Percentiles rank a stretch among this genome's conserved stretches.
Conservation (phyloP, 768 basidiomycete species). For the Lactarius hengduanensis region DNA sequence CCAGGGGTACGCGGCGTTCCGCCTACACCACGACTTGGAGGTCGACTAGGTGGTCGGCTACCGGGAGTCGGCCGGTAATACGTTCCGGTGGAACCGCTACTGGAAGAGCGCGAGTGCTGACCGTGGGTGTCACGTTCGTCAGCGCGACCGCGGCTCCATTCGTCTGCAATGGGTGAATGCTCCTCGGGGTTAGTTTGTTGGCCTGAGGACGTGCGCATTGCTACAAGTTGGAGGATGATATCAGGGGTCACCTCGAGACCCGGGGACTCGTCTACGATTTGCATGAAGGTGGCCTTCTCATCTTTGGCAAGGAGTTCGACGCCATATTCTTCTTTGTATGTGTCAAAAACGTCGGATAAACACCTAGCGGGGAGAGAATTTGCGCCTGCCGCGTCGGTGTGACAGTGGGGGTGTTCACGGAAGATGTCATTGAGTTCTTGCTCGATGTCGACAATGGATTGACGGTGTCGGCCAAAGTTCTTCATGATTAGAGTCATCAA, state of each 20-base stretch:
- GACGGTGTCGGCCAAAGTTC: conserved; percentile 57
- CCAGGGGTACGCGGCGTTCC: conserved; percentile 54
- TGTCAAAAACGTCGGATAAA: conserved; percentile 67
- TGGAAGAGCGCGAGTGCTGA: conserved; percentile 52
- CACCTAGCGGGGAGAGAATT: conserved; percentile 67
- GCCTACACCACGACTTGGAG: conserved; percentile 50
- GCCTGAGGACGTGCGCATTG: conserved; percentile 35
- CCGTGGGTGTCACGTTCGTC: conserved; percentile 34
- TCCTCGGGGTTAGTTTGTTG: conserved; percentile 25
- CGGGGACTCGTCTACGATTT: conserved; percentile 56
- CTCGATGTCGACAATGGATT: conserved; percentile 71
- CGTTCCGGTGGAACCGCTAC: conserved; percentile 50
- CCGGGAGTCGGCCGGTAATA: conserved; percentile 35
- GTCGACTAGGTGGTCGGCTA: conserved; percentile 44
- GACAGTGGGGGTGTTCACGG: conserved; percentile 58
- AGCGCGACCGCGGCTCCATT: conserved; percentile 44
- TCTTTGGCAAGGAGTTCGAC: conserved; percentile 62
- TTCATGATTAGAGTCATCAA: conserved; percentile 7
- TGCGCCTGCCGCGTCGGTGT: conserved; percentile 56
- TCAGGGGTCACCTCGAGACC: conserved; percentile 68
- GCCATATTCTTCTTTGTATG: conserved; percentile 58
- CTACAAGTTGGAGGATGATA: conserved; percentile 61
- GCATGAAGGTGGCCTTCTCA: conserved; percentile 60
- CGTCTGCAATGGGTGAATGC: conserved; percentile 28
- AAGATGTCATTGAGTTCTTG: conserved; percentile 67